Evolutionary conservation across 1,284 basidiomycete species (phyloP), one percentile per base, ranked within the genome.

Genomic region (Amylostereum chailletii): DNA sequence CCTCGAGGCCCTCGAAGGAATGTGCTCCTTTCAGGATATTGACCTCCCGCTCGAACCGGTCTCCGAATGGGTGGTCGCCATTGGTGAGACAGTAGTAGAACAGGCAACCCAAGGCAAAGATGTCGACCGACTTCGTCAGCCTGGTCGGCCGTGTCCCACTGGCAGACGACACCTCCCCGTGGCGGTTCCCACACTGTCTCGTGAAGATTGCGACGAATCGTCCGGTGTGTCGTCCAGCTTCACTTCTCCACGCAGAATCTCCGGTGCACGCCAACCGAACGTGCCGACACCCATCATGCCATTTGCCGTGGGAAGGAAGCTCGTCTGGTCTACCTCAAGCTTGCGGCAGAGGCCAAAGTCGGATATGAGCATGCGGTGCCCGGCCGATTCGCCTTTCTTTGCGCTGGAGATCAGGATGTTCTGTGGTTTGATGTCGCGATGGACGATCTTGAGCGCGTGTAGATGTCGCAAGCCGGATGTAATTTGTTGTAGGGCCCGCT

Each of bases 361-460:
- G 1, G 92, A 95, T 51, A 96, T 94, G 44, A 96, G 72, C 90
- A 96, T 94, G 39, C 90, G 73, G 57, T 93, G 80, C 1, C 74
- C 74, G n/a, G 63, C 67, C 54, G 67, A 69, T 55, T 65, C 67
- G n/a, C 79, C 75, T 49, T 76, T 71, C 60, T 84, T 86, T 11
- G 80, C 78, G 29, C 72, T 70, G 4, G 88, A 90, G n/a, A 98
- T 79, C 5, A 99, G 77, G 50, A 99, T 98, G 62, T 99, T 99
- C 67, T 96, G 94, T 3, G 95, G 95, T 63, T 99, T 99, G 68
- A 99, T 96, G 64, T 99, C 95, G 31, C 96, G 83, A 70, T 99
- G 96, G 27, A 99, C 86, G 56, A 99, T 91, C 68, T 96, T 97
- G 60, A 99, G 81, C 29, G 81, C 88, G 64, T 99, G 95, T 6